Percentiles rank a stretch among this genome's conserved stretches.
Evolutionary conservation across 176 grass and related monocot species (phyloP).

Genomic region (Cenchrus americanus): DNA sequence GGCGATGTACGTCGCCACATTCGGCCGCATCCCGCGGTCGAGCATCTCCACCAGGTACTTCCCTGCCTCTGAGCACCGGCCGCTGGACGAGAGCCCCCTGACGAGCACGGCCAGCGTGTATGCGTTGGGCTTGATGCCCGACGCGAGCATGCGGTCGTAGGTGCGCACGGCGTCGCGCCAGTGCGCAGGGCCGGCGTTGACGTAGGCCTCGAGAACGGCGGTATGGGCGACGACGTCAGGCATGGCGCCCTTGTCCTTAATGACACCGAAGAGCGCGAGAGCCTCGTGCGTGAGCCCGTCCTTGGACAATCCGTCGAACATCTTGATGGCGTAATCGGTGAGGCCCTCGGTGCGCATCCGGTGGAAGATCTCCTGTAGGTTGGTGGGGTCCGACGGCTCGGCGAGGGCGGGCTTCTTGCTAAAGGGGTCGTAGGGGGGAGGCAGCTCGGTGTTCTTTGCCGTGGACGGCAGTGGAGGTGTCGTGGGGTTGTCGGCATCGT

Average conservation of each 20-base stretch:
- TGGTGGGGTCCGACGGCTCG: constrained; percentile 65
- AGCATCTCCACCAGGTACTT: constrained; percentile 86
- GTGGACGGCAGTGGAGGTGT: constrained; percentile 11
- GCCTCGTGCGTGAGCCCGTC: constrained; percentile 88
- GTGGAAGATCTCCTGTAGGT: constrained; percentile 87
- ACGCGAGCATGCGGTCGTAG: constrained; percentile 78
- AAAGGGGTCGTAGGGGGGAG: constrained; percentile 84
- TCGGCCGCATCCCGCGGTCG: constrained; percentile 66
- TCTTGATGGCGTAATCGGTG: constrained; percentile 90
- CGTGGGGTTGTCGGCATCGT: constrained; percentile 45
- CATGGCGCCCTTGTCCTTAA: constrained; percentile 86
- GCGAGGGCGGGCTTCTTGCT: constrained; percentile 58
- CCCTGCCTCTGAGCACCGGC: constrained; percentile 48
- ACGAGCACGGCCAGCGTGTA: constrained; percentile 69
- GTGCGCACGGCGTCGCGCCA: constrained; percentile 70
- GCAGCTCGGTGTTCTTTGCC: constrained; percentile 37
- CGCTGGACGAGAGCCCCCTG: constrained; percentile 64
- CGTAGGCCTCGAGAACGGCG: constrained; percentile 83
- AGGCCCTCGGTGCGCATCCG: constrained; percentile 82
- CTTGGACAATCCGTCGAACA: constrained; percentile 96
- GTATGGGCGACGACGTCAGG: constrained; percentile 90
- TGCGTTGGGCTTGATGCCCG: constrained; percentile 64
- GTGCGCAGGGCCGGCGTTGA: constrained; percentile 59
- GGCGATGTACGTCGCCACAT: constrained; percentile 60
- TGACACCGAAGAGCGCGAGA: constrained; percentile 64